Evolutionary conservation across 2,329 filamentous ascomycete species (phyloP).

Genomic region (Aureobasidium melanogenum): DNA sequence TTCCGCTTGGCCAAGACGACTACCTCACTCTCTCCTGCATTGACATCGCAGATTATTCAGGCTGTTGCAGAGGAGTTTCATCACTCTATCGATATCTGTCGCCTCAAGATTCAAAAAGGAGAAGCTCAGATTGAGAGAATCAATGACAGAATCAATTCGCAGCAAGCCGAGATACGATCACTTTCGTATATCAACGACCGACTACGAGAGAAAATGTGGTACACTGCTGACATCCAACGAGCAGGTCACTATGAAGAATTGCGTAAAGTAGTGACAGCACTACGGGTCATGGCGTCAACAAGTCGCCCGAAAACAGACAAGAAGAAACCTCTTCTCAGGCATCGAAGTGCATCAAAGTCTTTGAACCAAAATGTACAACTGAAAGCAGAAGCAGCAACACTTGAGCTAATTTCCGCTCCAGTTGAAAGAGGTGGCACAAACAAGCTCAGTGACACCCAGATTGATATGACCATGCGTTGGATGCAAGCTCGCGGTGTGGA

Average conservation of each 20-base stretch:
- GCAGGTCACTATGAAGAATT: conserved; percentile 83
- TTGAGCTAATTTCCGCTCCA: conserved; percentile 76
- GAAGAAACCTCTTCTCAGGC: conserved; percentile 28
- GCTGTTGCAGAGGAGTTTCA: conserved; percentile 57
- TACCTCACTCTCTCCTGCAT: conserved; percentile 50
- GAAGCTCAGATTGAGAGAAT: conserved; percentile 73
- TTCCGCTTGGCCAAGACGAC: not conserved
- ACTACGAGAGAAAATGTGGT: conserved; percentile 97
- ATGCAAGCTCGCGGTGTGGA: conserved; percentile 72
- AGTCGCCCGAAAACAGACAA: conserved; percentile 33
- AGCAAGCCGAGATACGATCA: conserved; percentile 46
- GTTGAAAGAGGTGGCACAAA: conserved; percentile 83
- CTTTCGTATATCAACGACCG: conserved; percentile 43
- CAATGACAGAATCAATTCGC: conserved; percentile 77
- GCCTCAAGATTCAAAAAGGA: conserved; percentile 55
- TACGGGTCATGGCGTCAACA: conserved; percentile 77
- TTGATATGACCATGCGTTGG: conserved; percentile 77
- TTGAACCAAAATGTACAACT: conserved; percentile 55
- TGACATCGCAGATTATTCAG: conserved; percentile 57
- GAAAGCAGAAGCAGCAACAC: conserved; percentile 72
- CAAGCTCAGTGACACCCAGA: conserved; percentile 92
- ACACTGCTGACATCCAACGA: conserved; percentile 84
- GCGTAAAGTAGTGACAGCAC: conserved; percentile 71
- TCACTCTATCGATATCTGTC: conserved; percentile 3
- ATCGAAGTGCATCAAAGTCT: conserved; percentile 35